Percentiles rank a stretch among this genome's conserved stretches.
phyloP scores from a whole-genome alignment of 2,329 filamentous ascomycete genomes.

The Cladorrhinum sp. region DNA sequence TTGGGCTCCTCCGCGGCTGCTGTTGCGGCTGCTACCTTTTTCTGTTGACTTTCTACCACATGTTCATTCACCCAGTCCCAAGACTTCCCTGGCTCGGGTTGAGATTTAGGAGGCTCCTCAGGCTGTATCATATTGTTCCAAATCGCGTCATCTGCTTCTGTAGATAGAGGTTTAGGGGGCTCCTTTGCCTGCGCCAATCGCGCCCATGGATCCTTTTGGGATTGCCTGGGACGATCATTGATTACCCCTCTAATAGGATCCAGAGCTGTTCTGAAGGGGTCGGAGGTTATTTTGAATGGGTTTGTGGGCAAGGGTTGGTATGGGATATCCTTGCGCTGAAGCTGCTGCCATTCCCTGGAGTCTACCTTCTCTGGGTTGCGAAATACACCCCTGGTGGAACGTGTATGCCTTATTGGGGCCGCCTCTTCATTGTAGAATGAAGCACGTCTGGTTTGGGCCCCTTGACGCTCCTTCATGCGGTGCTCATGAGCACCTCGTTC shows the following conservation, averaged over 20 bases:
- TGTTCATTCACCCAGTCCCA: constrained; percentile 24
- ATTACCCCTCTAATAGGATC: background rate
- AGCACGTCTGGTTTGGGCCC: background rate
- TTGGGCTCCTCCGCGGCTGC: background rate
- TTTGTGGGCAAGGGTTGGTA: background rate
- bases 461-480: background rate
- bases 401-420: background rate
- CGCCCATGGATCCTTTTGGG: background rate
- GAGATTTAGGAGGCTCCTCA: no score
- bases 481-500: background rate
- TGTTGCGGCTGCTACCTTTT: background rate
- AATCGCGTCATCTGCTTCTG: background rate
- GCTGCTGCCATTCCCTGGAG: background rate
- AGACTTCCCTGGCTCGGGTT: background rate
- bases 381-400: background rate
- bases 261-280: background rate
- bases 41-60: background rate
- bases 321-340: background rate
- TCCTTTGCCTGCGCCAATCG: background rate
- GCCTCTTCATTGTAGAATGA: background rate
- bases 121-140: no score
- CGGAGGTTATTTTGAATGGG: background rate
- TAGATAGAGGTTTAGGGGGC: background rate
- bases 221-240: background rate
- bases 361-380: background rate